phyloP scores from a whole-genome alignment of 2,329 filamentous ascomycete genomes.

The Aureobasidium sp. region DNA sequence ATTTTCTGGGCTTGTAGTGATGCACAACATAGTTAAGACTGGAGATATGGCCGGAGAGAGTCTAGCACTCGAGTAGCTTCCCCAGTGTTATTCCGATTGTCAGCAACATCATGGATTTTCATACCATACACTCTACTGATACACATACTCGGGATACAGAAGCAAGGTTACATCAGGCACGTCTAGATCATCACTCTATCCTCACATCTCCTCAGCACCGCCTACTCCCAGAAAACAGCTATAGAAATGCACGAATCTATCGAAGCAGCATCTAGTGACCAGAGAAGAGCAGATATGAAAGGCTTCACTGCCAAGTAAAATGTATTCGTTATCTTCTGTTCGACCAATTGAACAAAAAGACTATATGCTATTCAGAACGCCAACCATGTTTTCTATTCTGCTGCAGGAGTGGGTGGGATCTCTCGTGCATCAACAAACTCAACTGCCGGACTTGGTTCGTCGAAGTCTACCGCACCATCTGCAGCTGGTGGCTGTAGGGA shows the following conservation, averaged over 20 bases:
- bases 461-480: slow-evolving; percentile 17
- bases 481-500: slow-evolving; percentile 16
- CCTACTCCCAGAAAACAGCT: not conserved
- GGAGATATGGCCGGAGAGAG: not conserved
- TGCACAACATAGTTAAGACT: not conserved
- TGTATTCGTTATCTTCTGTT: not conserved
- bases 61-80: not conserved
- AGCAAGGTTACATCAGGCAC: not conserved
- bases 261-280: not conserved
- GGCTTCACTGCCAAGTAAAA: not conserved
- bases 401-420: slow-evolving; percentile 17
- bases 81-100: too few species aligned
- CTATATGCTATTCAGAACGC: slow-evolving; percentile 2
- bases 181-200: not conserved
- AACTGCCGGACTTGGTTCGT: slow-evolving; percentile 21
- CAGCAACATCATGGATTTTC: not conserved
- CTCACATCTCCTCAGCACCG: not conserved
- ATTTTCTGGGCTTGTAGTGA: not conserved
- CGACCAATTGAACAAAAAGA: not conserved
- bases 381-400: slow-evolving; percentile 7
- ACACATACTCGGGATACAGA: not conserved
- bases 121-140: not conserved
- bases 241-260: not conserved
- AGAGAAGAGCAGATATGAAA: not conserved
- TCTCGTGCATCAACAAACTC: slow-evolving; percentile 29